These are phyloP conservation scores for Clitopilus hobsonii DNA, from an alignment of 768 basidiomycete genomes.

Conservation along the genomic window DNA sequence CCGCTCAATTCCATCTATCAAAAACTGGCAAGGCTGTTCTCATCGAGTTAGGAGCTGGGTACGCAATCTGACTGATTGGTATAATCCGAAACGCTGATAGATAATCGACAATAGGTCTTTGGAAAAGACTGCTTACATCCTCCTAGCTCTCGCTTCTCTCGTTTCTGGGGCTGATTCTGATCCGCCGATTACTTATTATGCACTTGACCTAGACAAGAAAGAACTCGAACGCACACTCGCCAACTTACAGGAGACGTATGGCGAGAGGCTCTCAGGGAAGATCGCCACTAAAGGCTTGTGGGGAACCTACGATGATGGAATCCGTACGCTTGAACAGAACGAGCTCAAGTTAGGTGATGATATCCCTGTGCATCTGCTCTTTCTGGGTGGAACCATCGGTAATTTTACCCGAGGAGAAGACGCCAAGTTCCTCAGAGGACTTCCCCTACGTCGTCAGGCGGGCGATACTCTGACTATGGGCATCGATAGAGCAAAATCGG, in stretches of 20 bases:
- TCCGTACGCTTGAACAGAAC: neutral
- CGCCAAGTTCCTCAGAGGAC: neutral
- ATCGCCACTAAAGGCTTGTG: conserved; percentile 5
- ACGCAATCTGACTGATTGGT: neutral
- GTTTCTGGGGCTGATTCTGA: neutral
- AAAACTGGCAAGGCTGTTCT: conserved; percentile 1
- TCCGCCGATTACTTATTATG: conserved; percentile 4
- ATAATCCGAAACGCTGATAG: neutral
- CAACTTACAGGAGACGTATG: neutral
- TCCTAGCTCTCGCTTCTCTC: neutral
- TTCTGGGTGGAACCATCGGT: conserved; percentile 2
- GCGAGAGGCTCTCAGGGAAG: neutral
- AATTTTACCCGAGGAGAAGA: conserved; percentile 2
- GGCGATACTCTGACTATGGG: conserved; percentile 1
- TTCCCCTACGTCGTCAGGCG: neutral
- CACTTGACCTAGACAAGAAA: conserved; percentile 4
- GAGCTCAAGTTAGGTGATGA: neutral
- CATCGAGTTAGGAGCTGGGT: conserved; percentile 7
- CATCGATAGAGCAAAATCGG: conserved; percentile 4
- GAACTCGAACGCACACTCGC: conserved; percentile 1
- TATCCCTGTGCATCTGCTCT: conserved; percentile 1
- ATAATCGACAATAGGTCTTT: conserved; percentile 1
- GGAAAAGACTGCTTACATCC: conserved; percentile 5
- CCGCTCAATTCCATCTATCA: neutral
- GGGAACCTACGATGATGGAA: conserved; percentile 5